Evolutionary conservation across 2,329 filamentous ascomycete species (phyloP).

Genomic region (Sporothrix schenckii): DNA sequence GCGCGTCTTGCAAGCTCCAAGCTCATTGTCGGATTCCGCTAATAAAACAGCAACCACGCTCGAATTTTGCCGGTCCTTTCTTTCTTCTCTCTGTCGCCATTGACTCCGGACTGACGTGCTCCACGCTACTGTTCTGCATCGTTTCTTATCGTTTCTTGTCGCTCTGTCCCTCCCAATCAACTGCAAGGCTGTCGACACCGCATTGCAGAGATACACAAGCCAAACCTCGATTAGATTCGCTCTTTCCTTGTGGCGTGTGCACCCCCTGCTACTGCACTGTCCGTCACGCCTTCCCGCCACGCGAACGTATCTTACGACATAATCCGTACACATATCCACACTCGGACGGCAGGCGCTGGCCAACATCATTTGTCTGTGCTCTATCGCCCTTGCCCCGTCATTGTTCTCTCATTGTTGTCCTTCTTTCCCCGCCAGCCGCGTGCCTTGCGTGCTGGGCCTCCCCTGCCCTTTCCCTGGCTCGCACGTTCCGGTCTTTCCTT

Average conservation of each 20-base stretch:
- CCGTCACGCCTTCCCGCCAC: slow-evolving; percentile 10
- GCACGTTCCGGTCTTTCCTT: slow-evolving; percentile 7
- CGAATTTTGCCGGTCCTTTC: not conserved
- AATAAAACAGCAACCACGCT: not conserved
- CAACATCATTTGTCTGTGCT: slow-evolving; percentile 16
- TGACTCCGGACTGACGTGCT: slow-evolving; percentile 24
- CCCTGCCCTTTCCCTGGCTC: not conserved
- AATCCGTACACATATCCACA: too few species aligned
- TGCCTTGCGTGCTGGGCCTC: slow-evolving; percentile 12
- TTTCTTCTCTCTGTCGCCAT: slow-evolving; percentile 23
- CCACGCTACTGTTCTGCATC: not conserved
- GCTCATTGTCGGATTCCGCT: not conserved
- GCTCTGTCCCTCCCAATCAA: not conserved
- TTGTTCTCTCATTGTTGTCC: not conserved
- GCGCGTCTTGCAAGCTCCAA: not conserved
- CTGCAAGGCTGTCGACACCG: slow-evolving; percentile 19
- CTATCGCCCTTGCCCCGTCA: slow-evolving; percentile 3
- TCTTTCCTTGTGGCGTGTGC: slow-evolving; percentile 18
- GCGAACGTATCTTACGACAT: not conserved
- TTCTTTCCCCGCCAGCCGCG: slow-evolving; percentile 9
- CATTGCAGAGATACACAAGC: not conserved
- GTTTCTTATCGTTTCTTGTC: not conserved
- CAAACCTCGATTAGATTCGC: slow-evolving; percentile 1
- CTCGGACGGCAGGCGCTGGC: not conserved
- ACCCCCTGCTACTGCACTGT: not conserved